Base-by-base conservation (phyloP, 768 basidiomycete genomes). In the Rhodocollybia butyracea region DNA sequence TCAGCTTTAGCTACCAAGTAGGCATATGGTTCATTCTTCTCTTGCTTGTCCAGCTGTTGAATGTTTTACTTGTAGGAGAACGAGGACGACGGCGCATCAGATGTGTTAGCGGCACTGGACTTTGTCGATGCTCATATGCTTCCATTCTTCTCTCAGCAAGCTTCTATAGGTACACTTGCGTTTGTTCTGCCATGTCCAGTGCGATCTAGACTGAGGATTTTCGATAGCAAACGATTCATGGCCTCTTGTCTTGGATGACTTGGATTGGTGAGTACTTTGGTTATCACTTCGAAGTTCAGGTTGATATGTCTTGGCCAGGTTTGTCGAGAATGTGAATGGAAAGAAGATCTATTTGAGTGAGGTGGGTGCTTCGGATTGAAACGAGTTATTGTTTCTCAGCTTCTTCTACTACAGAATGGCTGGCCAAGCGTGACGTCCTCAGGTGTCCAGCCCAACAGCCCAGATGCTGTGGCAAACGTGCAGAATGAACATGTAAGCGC, bases 321-420 rank as follows among this genome's bases (percentile, higher is more conserved):
- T 90, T 62, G 75, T 85, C 36, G 63, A 73, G n/a, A 76, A 85
- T 51, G 83, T 81, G 3, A 63, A 78, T 29, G 82, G 80, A 11
- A 89, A 89, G 74, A 90, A 91, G 69, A 86, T 89, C 64, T 86
- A 86, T 62, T 73, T 89, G 34, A 84, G 81, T 60, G 79, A 91
- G 77, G 89, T 83, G 39, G 32, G 36, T 74, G 52, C 26, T 46
- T 13, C n/a, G 2, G 8, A 43, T 46, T 11, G 3, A 43, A 15
- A 15, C 39, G 3, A 19, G 40, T 40, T 10, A 52, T 24, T 12
- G 1, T 22, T 26, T 19, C 34, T 51, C 31, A 40, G 19, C 36
- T 10, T 32, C 19, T 46, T 19, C 38, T 2, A n/a, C 21, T 40
- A 3, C 56, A 89, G 88, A 90, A 89, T 64, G 87, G 88, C 36